phyloP scores from a whole-genome alignment of 1,284 basidiomycete genomes.

The Lignosus rhinocerotis region DNA sequence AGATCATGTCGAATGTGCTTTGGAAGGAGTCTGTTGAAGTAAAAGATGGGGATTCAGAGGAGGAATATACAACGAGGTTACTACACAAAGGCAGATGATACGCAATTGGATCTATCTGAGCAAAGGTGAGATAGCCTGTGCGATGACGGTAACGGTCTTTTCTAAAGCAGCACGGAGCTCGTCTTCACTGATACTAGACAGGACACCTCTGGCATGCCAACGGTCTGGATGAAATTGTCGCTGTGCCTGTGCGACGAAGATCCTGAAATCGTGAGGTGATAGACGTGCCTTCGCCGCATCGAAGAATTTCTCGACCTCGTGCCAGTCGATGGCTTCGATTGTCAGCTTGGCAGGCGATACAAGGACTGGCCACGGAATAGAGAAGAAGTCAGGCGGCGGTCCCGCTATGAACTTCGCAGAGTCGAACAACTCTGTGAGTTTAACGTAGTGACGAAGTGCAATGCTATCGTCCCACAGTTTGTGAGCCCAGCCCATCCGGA shows the following conservation, averaged over 20 bases:
- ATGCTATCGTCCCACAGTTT: conserved; percentile 42
- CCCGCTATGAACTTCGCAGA: conserved; percentile 49
- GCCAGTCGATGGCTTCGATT: conserved; percentile 66
- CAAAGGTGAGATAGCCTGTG: too few relatives aligned
- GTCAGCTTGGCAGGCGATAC: conserved; percentile 47
- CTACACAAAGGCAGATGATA: too few relatives aligned
- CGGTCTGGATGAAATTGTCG: conserved; percentile 66
- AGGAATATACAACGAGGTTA: too few relatives aligned
- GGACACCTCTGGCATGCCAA: conserved; percentile 51
- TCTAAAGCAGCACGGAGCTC: too few relatives aligned
- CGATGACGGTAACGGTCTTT: too few relatives aligned
- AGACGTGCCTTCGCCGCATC: conserved; percentile 46
- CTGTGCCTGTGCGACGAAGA: conserved; percentile 66
- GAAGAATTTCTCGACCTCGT: conserved; percentile 70
- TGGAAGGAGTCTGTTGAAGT: too few relatives aligned
- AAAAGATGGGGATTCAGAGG: too few relatives aligned
- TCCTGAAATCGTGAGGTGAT: conserved; percentile 56
- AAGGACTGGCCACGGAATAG: conserved; percentile 74
- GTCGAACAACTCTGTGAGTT: conserved; percentile 60
- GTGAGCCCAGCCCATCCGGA: conserved; percentile 25
- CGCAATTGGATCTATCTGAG: too few relatives aligned
- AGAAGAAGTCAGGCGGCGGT: conserved; percentile 50
- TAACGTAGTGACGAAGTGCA: conserved; percentile 64
- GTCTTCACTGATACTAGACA: not conserved
- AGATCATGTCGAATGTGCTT: too few relatives aligned